Percentiles rank a stretch among this genome's conserved stretches.
These are phyloP conservation scores for Crithidia fasciculata DNA, from an alignment of 208 protist genomes.

Conservation along the genomic window DNA sequence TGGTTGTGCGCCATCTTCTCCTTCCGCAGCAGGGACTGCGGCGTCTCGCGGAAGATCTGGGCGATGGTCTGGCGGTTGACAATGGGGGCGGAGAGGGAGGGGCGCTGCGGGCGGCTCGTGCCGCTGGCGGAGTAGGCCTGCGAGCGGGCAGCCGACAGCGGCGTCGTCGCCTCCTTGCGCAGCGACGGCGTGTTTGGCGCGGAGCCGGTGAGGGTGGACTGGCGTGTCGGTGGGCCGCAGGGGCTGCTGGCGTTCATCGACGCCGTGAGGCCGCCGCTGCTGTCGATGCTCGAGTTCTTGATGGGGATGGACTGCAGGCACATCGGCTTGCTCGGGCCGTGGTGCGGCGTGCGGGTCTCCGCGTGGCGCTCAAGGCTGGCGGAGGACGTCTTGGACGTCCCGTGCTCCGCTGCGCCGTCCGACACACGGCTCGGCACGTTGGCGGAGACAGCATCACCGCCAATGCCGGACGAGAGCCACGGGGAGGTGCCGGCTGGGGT, in stretches of 20 bases:
- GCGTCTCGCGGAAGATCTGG: constrained; percentile 60
- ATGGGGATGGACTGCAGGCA: constrained; percentile 15
- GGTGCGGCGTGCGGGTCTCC: constrained; percentile 15
- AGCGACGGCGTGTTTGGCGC: constrained; percentile 35
- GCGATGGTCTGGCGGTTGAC: constrained; percentile 52
- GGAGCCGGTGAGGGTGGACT: constrained; percentile 25
- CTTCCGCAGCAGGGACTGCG: constrained; percentile 43
- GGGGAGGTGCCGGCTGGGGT: constrained; percentile 11
- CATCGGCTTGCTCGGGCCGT: neutral
- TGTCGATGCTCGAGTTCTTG: constrained; percentile 31
- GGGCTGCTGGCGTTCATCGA: constrained; percentile 26
- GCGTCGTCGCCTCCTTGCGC: constrained; percentile 28
- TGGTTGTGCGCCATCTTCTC: constrained; percentile 42
- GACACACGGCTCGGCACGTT: constrained; percentile 1
- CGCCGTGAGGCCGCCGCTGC: constrained; percentile 30
- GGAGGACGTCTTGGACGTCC: constrained; percentile 7
- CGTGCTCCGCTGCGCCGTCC: constrained; percentile 4
- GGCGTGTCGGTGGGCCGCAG: neutral
- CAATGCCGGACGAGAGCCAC: constrained; percentile 22
- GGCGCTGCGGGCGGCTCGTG: constrained; percentile 34
- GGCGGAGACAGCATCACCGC: constrained; percentile 1
- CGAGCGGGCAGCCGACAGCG: constrained; percentile 21
- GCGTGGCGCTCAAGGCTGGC: constrained; percentile 3
- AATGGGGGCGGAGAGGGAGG: constrained; percentile 37
- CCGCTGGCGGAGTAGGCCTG: constrained; percentile 29